Conservation (phyloP, 2,329 filamentous ascomycete genomes). For the Penicillium griseofulvum region DNA sequence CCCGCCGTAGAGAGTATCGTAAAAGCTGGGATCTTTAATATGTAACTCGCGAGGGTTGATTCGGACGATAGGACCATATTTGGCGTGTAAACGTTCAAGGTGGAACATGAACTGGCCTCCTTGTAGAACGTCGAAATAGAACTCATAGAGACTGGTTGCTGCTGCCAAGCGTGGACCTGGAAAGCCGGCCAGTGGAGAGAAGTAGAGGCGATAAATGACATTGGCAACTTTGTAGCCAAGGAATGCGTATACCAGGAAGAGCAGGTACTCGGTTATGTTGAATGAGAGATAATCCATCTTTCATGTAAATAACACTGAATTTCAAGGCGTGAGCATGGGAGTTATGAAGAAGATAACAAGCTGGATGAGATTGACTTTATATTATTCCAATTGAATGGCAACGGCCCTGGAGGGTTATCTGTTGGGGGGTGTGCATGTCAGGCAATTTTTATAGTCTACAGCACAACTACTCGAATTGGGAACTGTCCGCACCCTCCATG, state of each 20-base stretch:
- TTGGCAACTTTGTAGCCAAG: background rate
- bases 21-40: background rate
- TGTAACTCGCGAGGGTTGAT: background rate
- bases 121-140: background rate
- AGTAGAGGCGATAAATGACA: background rate
- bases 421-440: too few species aligned
- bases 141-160: background rate
- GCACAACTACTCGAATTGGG: too few species aligned
- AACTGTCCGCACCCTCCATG: too few species aligned
- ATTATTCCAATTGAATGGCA: too few species aligned
- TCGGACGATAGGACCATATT: background rate
- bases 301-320: background rate
- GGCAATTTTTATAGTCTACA: too few species aligned
- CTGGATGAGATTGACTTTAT: too few species aligned
- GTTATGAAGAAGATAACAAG: background rate
- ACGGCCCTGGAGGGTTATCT: too few species aligned
- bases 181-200: background rate
- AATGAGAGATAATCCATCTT: background rate
- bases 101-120: background rate
- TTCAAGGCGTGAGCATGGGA: too few species aligned
- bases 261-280: background rate
- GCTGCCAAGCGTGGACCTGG: background rate
- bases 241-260: background rate
- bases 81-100: background rate
- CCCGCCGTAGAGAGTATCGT: background rate